Evolutionary conservation across 2,329 filamentous ascomycete genomes (phyloP), one percentile per base, ranked within the genome.

Genomic region (Trichoderma simmonsii): DNA sequence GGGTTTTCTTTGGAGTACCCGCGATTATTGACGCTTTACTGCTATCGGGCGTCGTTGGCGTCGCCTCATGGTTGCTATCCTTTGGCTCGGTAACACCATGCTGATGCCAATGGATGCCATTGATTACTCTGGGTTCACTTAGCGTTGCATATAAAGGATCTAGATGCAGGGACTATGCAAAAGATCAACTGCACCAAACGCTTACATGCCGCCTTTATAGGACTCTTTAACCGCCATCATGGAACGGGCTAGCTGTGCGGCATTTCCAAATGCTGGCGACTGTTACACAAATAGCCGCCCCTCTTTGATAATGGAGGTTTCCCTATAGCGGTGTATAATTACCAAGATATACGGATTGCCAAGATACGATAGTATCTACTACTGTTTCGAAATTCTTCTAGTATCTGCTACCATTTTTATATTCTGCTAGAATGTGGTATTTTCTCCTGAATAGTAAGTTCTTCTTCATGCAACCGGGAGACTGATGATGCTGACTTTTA

Each of bases 1-100:
- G 79, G 18, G 73, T 83, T 11, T 78, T 83, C 7, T 73, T 83
- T 28, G 83, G 85, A 3, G 81, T 75, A 36, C 72, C 79, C 21
- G 74, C 77, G 39, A 61, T 78, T 18, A 62, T 80, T 70, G 76
- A 77, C 64, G 64, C 79, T 6, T 75, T 81, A 70, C 75, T 79
- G 48, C 71, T 84, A 11, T 80, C 32, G 48, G 81, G 34, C 81
- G 80, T 70, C 74, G 76, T 76, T 9, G 75, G 77, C 26, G 62
- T 81, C n/a, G 8, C 43, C 18, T 48, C 0, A 8, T 48, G 43
- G 43, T 48, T 24, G 81, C 79, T 32, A 11, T 75, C 72, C 21
- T 56, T 60, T 32, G 21, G 56, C 8, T 57, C 62, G 9, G 28
- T 24, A 28, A 24, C 21, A 14, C 0, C n/a, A 34, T 34, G 30